phyloP scores from a whole-genome alignment of 2,329 filamentous ascomycete species.

The Ascochyta pisi region DNA sequence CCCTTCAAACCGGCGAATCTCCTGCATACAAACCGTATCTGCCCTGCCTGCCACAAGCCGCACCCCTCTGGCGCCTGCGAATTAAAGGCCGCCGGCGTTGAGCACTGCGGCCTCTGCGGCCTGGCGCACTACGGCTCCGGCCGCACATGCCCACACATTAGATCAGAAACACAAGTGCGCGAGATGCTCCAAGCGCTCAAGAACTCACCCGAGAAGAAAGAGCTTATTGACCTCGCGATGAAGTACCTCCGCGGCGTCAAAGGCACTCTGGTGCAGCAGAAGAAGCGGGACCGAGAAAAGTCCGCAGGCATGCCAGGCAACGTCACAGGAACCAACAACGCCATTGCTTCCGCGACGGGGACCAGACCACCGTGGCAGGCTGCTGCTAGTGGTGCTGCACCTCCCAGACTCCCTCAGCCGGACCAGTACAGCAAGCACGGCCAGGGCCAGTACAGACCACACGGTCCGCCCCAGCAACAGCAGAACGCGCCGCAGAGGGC shows the following conservation, averaged over 20 bases:
- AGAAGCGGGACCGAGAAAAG: constrained; percentile 53
- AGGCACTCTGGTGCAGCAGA: constrained; percentile 61
- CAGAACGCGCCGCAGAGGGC: neutral
- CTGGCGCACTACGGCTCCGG: constrained; percentile 66
- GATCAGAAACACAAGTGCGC: constrained; percentile 67
- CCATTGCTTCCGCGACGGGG: neutral
- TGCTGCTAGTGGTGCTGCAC: neutral
- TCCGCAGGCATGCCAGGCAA: neutral
- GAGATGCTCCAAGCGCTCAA: constrained; percentile 70
- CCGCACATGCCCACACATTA: constrained; percentile 67
- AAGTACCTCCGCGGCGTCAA: constrained; percentile 66
- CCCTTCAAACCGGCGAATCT: constrained; percentile 33
- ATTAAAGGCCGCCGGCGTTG: constrained; percentile 64
- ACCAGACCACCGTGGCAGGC: neutral
- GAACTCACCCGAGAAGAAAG: constrained; percentile 61
- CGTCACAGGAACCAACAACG: neutral
- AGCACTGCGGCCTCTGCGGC: constrained; percentile 68
- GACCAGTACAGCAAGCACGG: neutral
- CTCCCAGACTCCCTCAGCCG: neutral
- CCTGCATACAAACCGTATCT: constrained; percentile 42
- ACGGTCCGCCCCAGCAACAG: neutral
- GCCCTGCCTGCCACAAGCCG: constrained; percentile 60
- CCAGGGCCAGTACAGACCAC: neutral
- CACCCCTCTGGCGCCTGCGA: constrained; percentile 67
- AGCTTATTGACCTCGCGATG: constrained; percentile 61